Base-by-base conservation (phyloP, 2,329 filamentous ascomycete genomes). In the Aureobasidium mangrovei region DNA sequence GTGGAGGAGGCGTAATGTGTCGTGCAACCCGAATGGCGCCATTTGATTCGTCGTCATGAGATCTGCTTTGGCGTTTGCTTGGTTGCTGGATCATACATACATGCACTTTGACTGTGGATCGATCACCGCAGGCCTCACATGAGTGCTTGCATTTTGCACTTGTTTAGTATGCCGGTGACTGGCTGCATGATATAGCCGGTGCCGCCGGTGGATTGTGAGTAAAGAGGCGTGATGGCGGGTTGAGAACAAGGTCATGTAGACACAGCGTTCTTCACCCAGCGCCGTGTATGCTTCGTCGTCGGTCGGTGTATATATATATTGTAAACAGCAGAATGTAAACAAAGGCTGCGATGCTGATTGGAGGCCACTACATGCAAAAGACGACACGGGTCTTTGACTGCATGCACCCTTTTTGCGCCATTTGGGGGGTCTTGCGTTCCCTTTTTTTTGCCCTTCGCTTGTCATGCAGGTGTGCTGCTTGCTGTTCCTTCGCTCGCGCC, bases 21-120 rank as follows among this genome's bases (percentile, higher is more conserved):
- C 45, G 46, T 49, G 46, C 46, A 40, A 40, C 46, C 35, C n/a
- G n/a, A 27, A 6, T 28, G 27, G 18, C 18, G 18, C 18, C 46
- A 24, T 49, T n/a, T 40, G 46, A 40, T 49, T 49, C 46, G 46
- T 40, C 26, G 46, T 49, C 46, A 49, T 49, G 46, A 40, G 46
- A 49, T 49, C 46, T 39, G 4, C 32, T 24, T 32, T 36, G 24
- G 26, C 12, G 27, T 26, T 29, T 31, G 27, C 27, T 27, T 47
- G 31, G 35, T 40, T 35, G 46, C 36, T 40, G 18, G 18, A 18
- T 18, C 18, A 18, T 18, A 18, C 18, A 18, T 18, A 18, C 18
- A 18, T 18, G 18, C 18, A 18, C 18, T 18, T 18, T 18, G 18
- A 18, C 18, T 18, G 18, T 18, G 18, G 18, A 18, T 18, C 18